Base-by-base conservation (phyloP, 192 early-diverging fungal species). In the Entrophospora sp. region DNA sequence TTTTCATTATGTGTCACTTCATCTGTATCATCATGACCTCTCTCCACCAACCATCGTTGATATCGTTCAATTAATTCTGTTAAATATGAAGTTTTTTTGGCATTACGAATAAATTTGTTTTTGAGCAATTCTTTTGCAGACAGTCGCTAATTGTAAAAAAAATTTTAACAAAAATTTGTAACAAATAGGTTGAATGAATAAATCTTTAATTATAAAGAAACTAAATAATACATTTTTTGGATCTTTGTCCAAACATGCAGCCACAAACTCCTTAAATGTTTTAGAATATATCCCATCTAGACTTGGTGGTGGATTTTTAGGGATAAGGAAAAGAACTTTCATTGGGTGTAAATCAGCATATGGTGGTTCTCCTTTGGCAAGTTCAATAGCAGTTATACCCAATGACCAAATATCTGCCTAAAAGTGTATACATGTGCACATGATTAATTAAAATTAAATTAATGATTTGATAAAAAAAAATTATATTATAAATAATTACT, bases 401-500 rank as follows among this genome's bases (percentile, higher is more conserved):
- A 96, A 78, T 31, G 89, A 91, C 96, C 96, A 98, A 27, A 98
- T 95, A 79, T 98, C 96, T 0, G 96, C 96, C 78, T 88, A 68
- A 28, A 28, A 42, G 48, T 37, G 24, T 10, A 79, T 10, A 10
- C 14, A 30, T 22, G 2, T 51, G 5, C 22, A 7, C 22, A 6
- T 30, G 8, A 32, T 0, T 4, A 10, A 5, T 14, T n/a, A 20
- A 62, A 12, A 35, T 34, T 48, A 35, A 12, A 16, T 25, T 5
- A 56, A 24, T 24, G 16, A 24, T 25, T 7, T 30, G 24, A 9
- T 8, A 27, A 10, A 16, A 32, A 0, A 18, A 48, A 48, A 48
- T n/a, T 48, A n/a, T n/a, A n/a, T 0, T 28, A 1, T 45, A 9
- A 28, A 30, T 43, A n/a, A 9, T 65, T 69, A 77, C 81, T 82